Conservation (phyloP, 2,329 filamentous ascomycete genomes). For the Ceratocystis ficicola region DNA sequence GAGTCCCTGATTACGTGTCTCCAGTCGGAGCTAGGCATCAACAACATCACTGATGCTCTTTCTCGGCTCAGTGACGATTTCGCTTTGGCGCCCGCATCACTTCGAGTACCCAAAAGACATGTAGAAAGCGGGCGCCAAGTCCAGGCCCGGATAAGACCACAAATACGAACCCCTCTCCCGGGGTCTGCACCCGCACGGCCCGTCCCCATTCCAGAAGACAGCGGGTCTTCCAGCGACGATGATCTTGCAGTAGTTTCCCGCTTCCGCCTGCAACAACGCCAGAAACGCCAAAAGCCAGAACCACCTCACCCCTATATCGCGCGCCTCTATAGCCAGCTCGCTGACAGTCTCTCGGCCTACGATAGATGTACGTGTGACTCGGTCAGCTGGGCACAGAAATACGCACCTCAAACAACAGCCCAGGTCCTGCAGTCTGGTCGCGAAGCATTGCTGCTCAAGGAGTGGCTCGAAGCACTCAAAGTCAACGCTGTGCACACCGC, state of each 20-base stretch:
- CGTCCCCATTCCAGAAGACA: neutral
- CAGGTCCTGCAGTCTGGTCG: conserved; percentile 65
- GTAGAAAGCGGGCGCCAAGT: conserved; percentile 48
- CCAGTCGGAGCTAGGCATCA: conserved; percentile 26
- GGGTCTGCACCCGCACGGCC: neutral
- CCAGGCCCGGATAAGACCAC: conserved; percentile 36
- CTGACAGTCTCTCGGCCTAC: conserved; percentile 58
- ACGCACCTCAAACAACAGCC: conserved; percentile 55
- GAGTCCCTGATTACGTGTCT: conserved; percentile 36
- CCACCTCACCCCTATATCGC: conserved; percentile 45
- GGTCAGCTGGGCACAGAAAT: conserved; percentile 69
- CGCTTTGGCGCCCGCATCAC: conserved; percentile 35
- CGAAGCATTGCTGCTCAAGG: conserved; percentile 58
- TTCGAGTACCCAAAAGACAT: conserved; percentile 44
- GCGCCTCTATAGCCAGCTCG: conserved; percentile 48
- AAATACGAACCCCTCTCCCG: conserved; percentile 32
- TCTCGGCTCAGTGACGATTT: conserved; percentile 32
- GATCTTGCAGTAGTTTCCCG: conserved; percentile 26
- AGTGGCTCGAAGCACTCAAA: conserved; percentile 69
- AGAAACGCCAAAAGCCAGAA: neutral
- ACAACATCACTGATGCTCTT: conserved; percentile 26
- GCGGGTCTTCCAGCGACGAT: conserved; percentile 28
- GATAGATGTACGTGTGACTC: conserved; percentile 67
- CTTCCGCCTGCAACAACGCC: neutral
- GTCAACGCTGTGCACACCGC: conserved; percentile 65